phyloP scores from a whole-genome alignment of 2,329 filamentous ascomycete genomes.

The Calonectria pseudoturangicola region DNA sequence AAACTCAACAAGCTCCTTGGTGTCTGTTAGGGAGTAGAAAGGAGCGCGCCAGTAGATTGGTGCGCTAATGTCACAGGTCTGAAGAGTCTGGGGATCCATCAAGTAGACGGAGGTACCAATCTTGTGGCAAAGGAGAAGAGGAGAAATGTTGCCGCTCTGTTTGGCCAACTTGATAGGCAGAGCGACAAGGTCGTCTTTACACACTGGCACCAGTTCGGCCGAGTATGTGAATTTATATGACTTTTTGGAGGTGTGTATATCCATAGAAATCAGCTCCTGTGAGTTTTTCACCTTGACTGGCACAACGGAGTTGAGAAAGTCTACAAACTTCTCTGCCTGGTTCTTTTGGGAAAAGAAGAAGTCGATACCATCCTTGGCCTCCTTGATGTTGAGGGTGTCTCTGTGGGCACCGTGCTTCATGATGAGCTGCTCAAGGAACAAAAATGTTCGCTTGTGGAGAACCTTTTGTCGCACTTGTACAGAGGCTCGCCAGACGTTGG shows the following conservation, averaged over 20 bases:
- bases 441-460: slow-evolving; percentile 87
- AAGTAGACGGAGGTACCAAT: slow-evolving; percentile 94
- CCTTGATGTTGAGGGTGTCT: slow-evolving; percentile 98
- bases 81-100: slow-evolving; percentile 91
- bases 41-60: slow-evolving; percentile 93
- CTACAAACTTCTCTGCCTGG: slow-evolving; percentile 92
- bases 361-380: slow-evolving; percentile 95
- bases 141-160: slow-evolving; percentile 89
- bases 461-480: slow-evolving; percentile 99
- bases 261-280: slow-evolving; percentile 92
- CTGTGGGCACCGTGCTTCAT: slow-evolving; percentile 93
- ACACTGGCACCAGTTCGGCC: slow-evolving; percentile 92
- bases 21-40: slow-evolving; percentile 88
- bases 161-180: slow-evolving; percentile 93
- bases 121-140: slow-evolving; percentile 88
- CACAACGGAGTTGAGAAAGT: slow-evolving; percentile 89
- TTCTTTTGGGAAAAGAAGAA: slow-evolving; percentile 95
- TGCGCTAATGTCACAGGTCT: slow-evolving; percentile 89
- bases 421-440: slow-evolving; percentile 92
- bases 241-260: slow-evolving; percentile 91
- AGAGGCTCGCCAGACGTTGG: slow-evolving; percentile 94
- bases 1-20: slow-evolving; percentile 91
- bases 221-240: slow-evolving; percentile 97
- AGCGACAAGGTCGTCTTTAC: slow-evolving; percentile 97
- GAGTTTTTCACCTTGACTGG: slow-evolving; percentile 86